Base-by-base conservation (phyloP, 148 eudicot species). In the Tetragonia tetragonoides region DNA sequence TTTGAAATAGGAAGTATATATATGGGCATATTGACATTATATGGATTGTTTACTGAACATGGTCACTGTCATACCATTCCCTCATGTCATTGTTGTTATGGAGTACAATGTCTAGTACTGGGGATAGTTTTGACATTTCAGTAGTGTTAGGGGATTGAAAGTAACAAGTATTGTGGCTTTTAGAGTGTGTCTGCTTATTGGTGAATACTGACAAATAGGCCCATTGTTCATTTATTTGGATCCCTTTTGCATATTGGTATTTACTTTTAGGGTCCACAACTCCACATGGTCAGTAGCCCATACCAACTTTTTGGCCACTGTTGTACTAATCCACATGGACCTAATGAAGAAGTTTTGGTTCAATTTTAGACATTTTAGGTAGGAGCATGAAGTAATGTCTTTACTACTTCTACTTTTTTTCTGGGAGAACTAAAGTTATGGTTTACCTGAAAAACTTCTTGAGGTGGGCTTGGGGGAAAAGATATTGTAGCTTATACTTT, bases 241-340 rank as follows among this genome's bases (percentile, higher is more conserved):
- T 37, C 20, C 56, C n/a, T 47, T 80, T 8, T 59, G 46, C 47
- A 16, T 51, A 42, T 70, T 59, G 65, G 72, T 23, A 44, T 11
- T 80, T 60, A 6, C 24, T 34, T 51, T 20, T 23, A 16, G 24
- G 68, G 79, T 24, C 53, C 34, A 28, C 34, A 28, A 28, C 34
- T 28, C 62, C 73, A 12, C 75, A 44, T 78, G 47, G 53, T 41
- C 68, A 53, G 66, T 41, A 37, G 66, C 80, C 61, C 79, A 70
- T 75, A 56, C 73, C 34, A 47, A 8, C 49, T 49, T 23, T 41
- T 64, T 42, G 18, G 62, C 67, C 73, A 41, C 23, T 24, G 54
- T 68, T 23, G 38, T 56, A 56, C 14, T 53, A 14, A 5, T 24
- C 73, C 68, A 66, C 67, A 57, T 79, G 73, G 77, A 42, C 73